Evolutionary conservation across 768 basidiomycete genomes (phyloP).

Genomic region (Tulasnella sp.): DNA sequence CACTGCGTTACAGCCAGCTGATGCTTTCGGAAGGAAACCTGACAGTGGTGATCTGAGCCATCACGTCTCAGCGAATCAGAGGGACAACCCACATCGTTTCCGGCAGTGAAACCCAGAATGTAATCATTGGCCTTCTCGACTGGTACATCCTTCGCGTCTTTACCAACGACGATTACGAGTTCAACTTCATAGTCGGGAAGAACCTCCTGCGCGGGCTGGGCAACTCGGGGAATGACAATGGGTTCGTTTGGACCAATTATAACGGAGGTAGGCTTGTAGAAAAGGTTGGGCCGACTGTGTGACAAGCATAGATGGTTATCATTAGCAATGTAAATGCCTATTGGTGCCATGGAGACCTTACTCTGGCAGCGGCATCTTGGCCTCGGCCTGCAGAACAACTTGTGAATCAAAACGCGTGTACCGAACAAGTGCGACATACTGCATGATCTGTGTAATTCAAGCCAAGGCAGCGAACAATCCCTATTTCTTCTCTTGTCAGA

Average conservation of each 20-base stretch:
- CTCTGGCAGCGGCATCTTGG: constrained; percentile 60
- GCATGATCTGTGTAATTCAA: constrained; percentile 85
- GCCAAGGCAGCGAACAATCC: constrained; percentile 69
- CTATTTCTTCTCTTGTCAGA: constrained; percentile 47
- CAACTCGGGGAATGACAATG: constrained; percentile 59
- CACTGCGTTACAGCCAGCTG: constrained; percentile 81
- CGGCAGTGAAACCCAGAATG: constrained; percentile 75
- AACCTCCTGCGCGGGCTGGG: constrained; percentile 66
- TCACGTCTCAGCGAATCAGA: neutral
- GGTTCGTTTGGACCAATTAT: constrained; percentile 67
- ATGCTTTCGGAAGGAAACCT: constrained; percentile 79
- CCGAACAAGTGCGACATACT: constrained; percentile 37
- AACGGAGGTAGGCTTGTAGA: constrained; percentile 70
- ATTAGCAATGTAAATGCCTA: neutral
- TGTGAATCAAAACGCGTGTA: neutral
- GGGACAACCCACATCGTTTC: constrained; percentile 60
- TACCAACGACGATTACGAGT: constrained; percentile 77
- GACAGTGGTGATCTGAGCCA: neutral
- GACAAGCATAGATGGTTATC: neutral
- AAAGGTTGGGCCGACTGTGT: constrained; percentile 55
- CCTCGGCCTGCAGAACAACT: constrained; percentile 51
- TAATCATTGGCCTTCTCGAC: constrained; percentile 81
- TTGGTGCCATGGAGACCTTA: constrained; percentile 36
- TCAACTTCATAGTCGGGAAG: constrained; percentile 82
- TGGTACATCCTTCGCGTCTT: constrained; percentile 70